These are phyloP conservation scores for Lodderomyces elongisporus DNA, from an alignment of 1,139 yeast species.

Conservation along the genomic window DNA sequence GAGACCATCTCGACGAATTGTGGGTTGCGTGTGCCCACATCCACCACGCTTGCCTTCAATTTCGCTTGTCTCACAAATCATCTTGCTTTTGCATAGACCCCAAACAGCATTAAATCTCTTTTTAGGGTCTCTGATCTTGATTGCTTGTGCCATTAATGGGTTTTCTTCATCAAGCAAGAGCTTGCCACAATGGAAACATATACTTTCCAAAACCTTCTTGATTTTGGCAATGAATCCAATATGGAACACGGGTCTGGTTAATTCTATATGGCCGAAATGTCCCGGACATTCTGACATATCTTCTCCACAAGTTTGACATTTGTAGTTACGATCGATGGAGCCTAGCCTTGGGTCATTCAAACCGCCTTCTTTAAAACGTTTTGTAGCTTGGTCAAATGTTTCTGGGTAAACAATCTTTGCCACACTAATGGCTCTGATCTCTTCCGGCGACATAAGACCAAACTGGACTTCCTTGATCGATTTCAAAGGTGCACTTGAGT, in stretches of 20 bases:
- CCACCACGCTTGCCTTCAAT: constrained; percentile 88
- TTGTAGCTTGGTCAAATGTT: constrained; percentile 96
- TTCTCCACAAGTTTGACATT: constrained; percentile 98
- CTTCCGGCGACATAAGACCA: constrained; percentile 97
- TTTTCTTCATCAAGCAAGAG: constrained; percentile 80
- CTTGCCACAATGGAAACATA: constrained; percentile 98
- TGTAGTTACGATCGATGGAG: constrained; percentile 92
- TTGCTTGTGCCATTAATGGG: constrained; percentile 83
- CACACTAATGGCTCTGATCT: constrained; percentile 92
- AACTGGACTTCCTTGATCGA: constrained; percentile 97
- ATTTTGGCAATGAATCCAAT: constrained; percentile 92
- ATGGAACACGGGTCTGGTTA: constrained; percentile 97
- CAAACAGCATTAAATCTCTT: constrained; percentile 96
- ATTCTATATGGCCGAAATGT: constrained; percentile 97
- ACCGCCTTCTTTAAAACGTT: constrained; percentile 94
- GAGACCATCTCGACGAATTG: constrained; percentile 91
- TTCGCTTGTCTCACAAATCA: constrained; percentile 92
- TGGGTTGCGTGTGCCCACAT: constrained; percentile 96
- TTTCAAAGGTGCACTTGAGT: constrained; percentile 96
- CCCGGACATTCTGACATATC: constrained; percentile 99
- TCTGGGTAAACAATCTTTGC: constrained; percentile 98
- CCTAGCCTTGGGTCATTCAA: constrained; percentile 96
- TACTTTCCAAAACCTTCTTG: constrained; percentile 92
- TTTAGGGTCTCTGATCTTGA: constrained; percentile 87
- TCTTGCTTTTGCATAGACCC: constrained; percentile 84